phyloP scores from a whole-genome alignment of 352 stramenopile species.

The Phytopythium aichiense region DNA sequence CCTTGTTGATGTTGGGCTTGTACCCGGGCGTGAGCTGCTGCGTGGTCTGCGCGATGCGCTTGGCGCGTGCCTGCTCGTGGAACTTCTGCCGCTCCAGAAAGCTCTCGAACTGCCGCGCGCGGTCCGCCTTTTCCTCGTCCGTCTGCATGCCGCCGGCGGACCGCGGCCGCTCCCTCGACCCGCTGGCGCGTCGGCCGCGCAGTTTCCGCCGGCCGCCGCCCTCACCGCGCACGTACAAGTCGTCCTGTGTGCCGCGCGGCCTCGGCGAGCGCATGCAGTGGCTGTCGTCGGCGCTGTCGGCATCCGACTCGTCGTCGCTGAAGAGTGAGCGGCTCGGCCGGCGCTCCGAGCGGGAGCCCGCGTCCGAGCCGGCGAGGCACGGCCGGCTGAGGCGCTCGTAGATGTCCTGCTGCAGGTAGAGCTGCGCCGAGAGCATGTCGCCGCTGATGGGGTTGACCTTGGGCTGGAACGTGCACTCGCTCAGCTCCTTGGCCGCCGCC shows the following conservation, averaged over 20 bases:
- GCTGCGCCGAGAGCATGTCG: conserved; percentile 79
- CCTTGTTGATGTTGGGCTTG: conserved; percentile 80
- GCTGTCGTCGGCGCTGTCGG: conserved; percentile 16
- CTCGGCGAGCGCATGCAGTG: conserved; percentile 16
- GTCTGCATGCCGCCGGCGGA: conserved; percentile 42
- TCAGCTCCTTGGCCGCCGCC: conserved; percentile 51
- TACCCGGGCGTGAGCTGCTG: conserved; percentile 51
- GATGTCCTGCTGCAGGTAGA: conserved; percentile 85
- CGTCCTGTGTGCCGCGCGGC: conserved; percentile 36
- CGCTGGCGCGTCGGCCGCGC: conserved; percentile 7
- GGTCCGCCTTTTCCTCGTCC: conserved; percentile 47
- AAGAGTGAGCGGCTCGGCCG: conserved; percentile 18
- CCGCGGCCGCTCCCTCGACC: conserved; percentile 15
- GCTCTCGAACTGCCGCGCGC: conserved; percentile 47
- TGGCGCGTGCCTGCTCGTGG: conserved; percentile 59
- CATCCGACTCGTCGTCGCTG: conserved; percentile 23
- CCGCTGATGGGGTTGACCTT: conserved; percentile 72
- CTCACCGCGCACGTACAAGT: conserved; percentile 40
- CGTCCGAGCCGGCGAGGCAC: conserved; percentile 23
- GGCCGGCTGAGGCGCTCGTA: conserved; percentile 77
- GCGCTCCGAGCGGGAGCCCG: conserved; percentile 4
- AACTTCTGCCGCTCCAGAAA: conserved; percentile 77
- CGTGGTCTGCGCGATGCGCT: conserved; percentile 61
- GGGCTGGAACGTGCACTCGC: conserved; percentile 74
- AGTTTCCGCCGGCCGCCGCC: conserved; percentile 8